Percentiles rank a stretch among this genome's conserved stretches.
These are phyloP conservation scores for Termitomyces sp. DNA, from an alignment of 768 basidiomycete species.

Conservation along the genomic window DNA sequence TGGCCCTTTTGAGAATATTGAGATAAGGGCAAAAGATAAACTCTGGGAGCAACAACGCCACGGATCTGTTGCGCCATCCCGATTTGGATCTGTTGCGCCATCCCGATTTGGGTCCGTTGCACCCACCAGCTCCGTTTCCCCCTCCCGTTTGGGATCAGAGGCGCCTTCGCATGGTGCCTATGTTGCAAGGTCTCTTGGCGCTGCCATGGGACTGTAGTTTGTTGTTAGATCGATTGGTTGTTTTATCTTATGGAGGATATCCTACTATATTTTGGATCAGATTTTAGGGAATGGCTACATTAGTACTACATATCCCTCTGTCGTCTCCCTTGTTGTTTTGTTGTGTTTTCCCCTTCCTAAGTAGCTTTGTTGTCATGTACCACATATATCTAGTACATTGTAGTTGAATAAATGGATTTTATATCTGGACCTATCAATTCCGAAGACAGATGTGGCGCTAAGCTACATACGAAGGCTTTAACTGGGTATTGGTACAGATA, in stretches of 20 bases:
- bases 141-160: conserved; percentile 16
- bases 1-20: conserved; percentile 80
- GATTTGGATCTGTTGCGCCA: conserved; percentile 13
- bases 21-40: conserved; percentile 72
- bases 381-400: not conserved
- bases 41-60: conserved; percentile 71
- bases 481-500: conserved; percentile 19
- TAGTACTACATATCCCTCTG: conserved; percentile 1
- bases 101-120: conserved; percentile 9
- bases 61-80: conserved; percentile 21
- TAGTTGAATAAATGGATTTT: not conserved
- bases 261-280: not conserved
- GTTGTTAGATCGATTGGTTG: not conserved
- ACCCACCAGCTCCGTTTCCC: conserved; percentile 14
- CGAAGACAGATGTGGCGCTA: not conserved
- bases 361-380: conserved; percentile 5
- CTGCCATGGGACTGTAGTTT: conserved; percentile 31
- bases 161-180: conserved; percentile 26
- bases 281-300: not conserved
- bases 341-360: conserved; percentile 1
- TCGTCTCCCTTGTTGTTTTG: not conserved
- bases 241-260: conserved; percentile 13
- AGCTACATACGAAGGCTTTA: not conserved
- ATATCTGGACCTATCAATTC: not conserved
- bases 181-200: conserved; percentile 40